Percentiles rank a stretch among this genome's conserved stretches.
Evolutionary conservation across 306 rosid species (phyloP).

Genomic region (Sicyos baderoa): DNA sequence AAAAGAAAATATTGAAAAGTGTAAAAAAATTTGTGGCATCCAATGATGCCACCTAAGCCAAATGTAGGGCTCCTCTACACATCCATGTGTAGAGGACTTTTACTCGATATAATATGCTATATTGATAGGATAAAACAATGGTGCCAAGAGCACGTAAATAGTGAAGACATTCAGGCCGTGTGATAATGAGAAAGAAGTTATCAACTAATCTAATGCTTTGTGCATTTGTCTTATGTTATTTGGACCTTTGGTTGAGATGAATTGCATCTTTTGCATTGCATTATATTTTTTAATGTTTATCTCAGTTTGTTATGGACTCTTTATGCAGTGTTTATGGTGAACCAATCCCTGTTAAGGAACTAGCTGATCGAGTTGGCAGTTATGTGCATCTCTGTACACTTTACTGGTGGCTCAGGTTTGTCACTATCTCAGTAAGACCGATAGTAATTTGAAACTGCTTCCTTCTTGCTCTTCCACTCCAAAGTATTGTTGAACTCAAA

Average conservation of each 20-base stretch:
- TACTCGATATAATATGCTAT: no score
- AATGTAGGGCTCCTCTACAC: no score
- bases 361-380: slow-evolving; percentile 93
- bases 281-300: slow-evolving; percentile 18
- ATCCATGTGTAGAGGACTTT: no score
- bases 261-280: slow-evolving; percentile 14
- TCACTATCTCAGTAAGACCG: slow-evolving; percentile 16
- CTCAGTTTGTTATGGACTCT: slow-evolving; percentile 17
- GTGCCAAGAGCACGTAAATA: neutral
- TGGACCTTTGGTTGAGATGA: no score
- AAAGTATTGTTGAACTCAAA: no score
- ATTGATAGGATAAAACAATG: neutral
- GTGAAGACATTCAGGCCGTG: neutral
- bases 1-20: no score
- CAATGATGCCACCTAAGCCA: no score
- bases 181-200: neutral
- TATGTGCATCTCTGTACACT: slow-evolving; percentile 95
- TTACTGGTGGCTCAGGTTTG: slow-evolving; percentile 98
- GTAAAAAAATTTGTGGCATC: no score
- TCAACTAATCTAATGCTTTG: neutral
- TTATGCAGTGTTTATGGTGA: slow-evolving; percentile 73
- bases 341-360: slow-evolving; percentile 84
- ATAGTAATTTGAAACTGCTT: slow-evolving; percentile 19
- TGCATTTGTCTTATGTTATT: neutral
- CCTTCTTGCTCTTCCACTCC: slow-evolving; percentile 13